Evolutionary conservation across 495 filamentous ascomycete species (phyloP).

Genomic region (Aspergillus kassunensis): DNA sequence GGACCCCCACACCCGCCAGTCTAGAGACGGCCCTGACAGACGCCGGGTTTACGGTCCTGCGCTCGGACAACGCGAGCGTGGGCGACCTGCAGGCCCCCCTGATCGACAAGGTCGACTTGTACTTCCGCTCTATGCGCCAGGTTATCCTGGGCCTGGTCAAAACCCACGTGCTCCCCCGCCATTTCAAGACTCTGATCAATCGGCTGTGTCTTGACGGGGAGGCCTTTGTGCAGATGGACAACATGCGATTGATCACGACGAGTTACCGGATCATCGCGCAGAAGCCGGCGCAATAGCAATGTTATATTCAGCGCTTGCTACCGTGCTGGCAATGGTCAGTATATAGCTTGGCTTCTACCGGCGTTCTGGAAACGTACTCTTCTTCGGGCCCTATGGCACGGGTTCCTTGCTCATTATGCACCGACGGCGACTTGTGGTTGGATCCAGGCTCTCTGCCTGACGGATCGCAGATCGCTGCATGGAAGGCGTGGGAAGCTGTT

Average conservation of each 20-base stretch:
- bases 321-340: neutral
- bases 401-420: neutral
- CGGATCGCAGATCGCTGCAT: constrained; percentile 5
- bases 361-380: constrained; percentile 8
- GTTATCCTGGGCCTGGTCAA: constrained; percentile 52
- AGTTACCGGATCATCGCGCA: constrained; percentile 59
- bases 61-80: constrained; percentile 55
- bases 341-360: neutral
- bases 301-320: no score
- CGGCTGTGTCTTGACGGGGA: constrained; percentile 57
- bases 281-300: constrained; percentile 41
- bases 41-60: constrained; percentile 51
- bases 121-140: constrained; percentile 55
- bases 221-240: constrained; percentile 62
- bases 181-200: constrained; percentile 62
- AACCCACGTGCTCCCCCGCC: constrained; percentile 47
- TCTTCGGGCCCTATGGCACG: neutral
- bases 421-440: constrained; percentile 2
- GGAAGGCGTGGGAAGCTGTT: neutral
- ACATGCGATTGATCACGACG: constrained; percentile 55
- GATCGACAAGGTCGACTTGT: constrained; percentile 57
- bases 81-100: constrained; percentile 55
- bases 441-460: neutral
- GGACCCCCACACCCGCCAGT: constrained; percentile 53
- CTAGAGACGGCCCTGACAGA: constrained; percentile 49